Evolutionary conservation across 2,329 filamentous ascomycete species (phyloP), one percentile per base, ranked within the genome.

Genomic region (Alternaria sp.): DNA sequence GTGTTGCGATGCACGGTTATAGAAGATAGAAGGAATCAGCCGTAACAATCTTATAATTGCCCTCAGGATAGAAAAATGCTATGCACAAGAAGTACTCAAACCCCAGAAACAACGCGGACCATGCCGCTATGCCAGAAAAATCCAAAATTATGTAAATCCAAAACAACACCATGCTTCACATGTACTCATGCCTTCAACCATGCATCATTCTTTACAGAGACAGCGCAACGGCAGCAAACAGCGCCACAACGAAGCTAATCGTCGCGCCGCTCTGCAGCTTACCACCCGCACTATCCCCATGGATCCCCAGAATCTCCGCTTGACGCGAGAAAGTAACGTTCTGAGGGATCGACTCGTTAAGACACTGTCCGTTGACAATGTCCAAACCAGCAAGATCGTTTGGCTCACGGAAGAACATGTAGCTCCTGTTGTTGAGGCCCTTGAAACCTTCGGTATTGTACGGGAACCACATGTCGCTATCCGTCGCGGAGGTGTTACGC

Each of bases 371-470:
- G 47, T 87, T 87, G 3, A 82, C 84, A 63, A 94, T 88, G 71
- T 94, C 90, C 64, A 93, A 79, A 4, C 85, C 84, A 7, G 72
- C 84, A 41, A 94, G 79, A 70, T 94, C 92, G 76, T 93, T 88
- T 0, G 91, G 86, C 18, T 90, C 85, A 15, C 85, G 82, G 84
- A 95, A 94, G 81, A 95, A 94, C 91, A 94, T 94, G 81, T 93
- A 94, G 67, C 83, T 86, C 30, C 83, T 83, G 76, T 90, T 87
- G 55, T 90, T 86, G 46, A 94, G 75, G 3, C 82, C 86, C 79
- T 92, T 82, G 81, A 94, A 94, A 0, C 89, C 89, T 21, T 83
- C 83, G 0, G 92, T 94, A 71, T 94, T 86, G 78, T 94, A 94
- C 0, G 92, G 91, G 78, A 94, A 93, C 65, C 86, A 85, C 77